Evolutionary conservation across 345 rosid genomes (phyloP).

Genomic region (Gynandropsis gynandra): DNA sequence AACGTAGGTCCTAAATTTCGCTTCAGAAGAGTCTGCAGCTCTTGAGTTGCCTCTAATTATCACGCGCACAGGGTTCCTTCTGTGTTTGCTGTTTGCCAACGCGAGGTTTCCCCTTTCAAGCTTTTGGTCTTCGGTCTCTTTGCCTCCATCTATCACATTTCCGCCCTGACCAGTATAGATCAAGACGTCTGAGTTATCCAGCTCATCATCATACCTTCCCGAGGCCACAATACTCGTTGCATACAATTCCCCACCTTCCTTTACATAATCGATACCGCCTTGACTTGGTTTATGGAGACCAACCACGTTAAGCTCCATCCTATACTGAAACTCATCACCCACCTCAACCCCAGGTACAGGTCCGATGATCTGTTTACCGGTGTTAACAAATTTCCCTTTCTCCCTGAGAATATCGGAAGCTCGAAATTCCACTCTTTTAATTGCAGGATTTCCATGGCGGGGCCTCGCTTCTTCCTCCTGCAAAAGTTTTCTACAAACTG

Average conservation of each 20-base stretch:
- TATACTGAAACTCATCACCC: slow-evolving; percentile 82
- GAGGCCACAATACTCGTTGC: slow-evolving; percentile 80
- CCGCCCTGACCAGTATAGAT: slow-evolving; percentile 85
- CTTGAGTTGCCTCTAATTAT: slow-evolving; percentile 59
- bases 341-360: slow-evolving; percentile 78
- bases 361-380: slow-evolving; percentile 38
- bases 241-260: slow-evolving; percentile 29
- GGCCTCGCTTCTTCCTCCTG: slow-evolving; percentile 67
- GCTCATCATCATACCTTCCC: slow-evolving; percentile 64
- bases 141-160: slow-evolving; percentile 37
- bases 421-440: slow-evolving; percentile 45
- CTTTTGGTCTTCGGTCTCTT: slow-evolving; percentile 50
- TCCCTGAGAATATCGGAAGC: slow-evolving; percentile 56
- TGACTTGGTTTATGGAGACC: slow-evolving; percentile 66
- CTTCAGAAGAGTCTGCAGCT: slow-evolving; percentile 30
- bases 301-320: slow-evolving; percentile 67
- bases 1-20: slow-evolving; percentile 39
- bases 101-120: slow-evolving; percentile 77
- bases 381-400: slow-evolving; percentile 35
- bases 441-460: slow-evolving; percentile 8
- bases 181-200: slow-evolving; percentile 61
- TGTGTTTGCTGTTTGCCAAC: slow-evolving; percentile 44
- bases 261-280: slow-evolving; percentile 76
- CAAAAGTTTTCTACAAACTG: slow-evolving; percentile 54
- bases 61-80: slow-evolving; percentile 69